These are phyloP conservation scores for Phytopythium aichiense DNA, from an alignment of 352 stramenopile genomes.

Conservation along the genomic window DNA sequence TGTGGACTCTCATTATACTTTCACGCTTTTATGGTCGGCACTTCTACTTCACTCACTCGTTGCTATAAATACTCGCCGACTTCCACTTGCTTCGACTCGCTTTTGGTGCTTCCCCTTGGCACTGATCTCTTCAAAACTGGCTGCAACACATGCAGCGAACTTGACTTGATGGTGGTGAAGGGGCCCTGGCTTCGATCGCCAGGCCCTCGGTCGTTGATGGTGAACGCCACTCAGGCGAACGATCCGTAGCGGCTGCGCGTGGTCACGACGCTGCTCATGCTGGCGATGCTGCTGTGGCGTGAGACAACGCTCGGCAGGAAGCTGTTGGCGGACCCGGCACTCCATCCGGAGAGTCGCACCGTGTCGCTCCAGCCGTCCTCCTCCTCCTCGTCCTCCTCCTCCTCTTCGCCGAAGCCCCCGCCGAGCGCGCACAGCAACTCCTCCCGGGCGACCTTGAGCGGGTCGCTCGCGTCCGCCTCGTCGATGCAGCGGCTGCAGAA, in stretches of 20 bases:
- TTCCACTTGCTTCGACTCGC: not conserved
- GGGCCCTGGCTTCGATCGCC: not conserved
- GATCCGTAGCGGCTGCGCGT: conserved; percentile 7
- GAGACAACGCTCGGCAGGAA: conserved; percentile 23
- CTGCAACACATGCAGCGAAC: not conserved
- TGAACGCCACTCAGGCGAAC: not conserved
- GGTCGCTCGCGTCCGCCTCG: conserved; percentile 11
- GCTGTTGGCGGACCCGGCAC: conserved; percentile 19
- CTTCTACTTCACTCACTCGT: not conserved
- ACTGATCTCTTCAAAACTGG: not conserved
- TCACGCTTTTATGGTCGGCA: not conserved
- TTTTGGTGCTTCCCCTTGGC: not conserved
- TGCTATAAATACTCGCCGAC: conserved; percentile 2
- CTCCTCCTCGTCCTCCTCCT: conserved; percentile 19
- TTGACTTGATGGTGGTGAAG: not conserved
- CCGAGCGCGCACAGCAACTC: conserved; percentile 11
- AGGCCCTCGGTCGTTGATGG: not conserved
- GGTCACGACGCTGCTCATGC: conserved; percentile 14
- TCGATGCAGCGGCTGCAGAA: conserved; percentile 20
- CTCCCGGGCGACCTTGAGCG: conserved; percentile 18
- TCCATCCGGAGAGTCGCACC: conserved; percentile 19
- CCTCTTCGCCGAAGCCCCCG: not conserved
- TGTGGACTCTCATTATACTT: not conserved
- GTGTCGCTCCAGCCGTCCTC: conserved; percentile 18
- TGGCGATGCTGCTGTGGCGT: conserved; percentile 19